Conservation (phyloP, 108 stramenopile species). For the Cyclotella kingstonii region DNA sequence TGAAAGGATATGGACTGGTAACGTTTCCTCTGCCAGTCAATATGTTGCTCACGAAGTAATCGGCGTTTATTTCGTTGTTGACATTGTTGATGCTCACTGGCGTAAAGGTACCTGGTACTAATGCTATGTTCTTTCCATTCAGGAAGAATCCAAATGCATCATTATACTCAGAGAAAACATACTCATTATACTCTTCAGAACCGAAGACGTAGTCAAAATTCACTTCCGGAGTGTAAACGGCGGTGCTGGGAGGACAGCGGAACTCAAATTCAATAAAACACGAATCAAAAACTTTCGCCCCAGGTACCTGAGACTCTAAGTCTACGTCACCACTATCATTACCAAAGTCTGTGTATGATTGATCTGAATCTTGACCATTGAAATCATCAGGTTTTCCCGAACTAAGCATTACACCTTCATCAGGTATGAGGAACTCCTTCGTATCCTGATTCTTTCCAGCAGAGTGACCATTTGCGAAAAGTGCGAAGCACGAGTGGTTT, state of each 20-base stretch:
- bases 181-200: conserved; percentile 39
- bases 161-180: conserved; percentile 29
- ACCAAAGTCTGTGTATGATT: conserved; percentile 7
- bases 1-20: conserved; percentile 11
- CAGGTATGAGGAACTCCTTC: conserved; percentile 17
- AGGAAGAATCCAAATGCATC: conserved; percentile 42
- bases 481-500: conserved; percentile 24
- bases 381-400: conserved; percentile 25
- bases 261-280: conserved; percentile 35
- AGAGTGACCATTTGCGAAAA: conserved; percentile 23
- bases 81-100: conserved; percentile 39
- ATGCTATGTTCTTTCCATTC: conserved; percentile 40
- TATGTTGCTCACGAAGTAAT: conserved; percentile 20
- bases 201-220: conserved; percentile 42
- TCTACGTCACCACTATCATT: conserved; percentile 13
- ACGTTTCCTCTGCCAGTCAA: not conserved
- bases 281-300: conserved; percentile 9
- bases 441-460: conserved; percentile 10
- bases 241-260: conserved; percentile 14
- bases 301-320: conserved; percentile 7
- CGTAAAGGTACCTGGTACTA: conserved; percentile 8
- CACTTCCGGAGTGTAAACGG: conserved; percentile 17
- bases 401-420: conserved; percentile 25
- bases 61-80: conserved; percentile 19
- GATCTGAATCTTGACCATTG: conserved; percentile 20